Evolutionary conservation across 768 basidiomycete genomes (phyloP).

Genomic region (Pholiota conissans): DNA sequence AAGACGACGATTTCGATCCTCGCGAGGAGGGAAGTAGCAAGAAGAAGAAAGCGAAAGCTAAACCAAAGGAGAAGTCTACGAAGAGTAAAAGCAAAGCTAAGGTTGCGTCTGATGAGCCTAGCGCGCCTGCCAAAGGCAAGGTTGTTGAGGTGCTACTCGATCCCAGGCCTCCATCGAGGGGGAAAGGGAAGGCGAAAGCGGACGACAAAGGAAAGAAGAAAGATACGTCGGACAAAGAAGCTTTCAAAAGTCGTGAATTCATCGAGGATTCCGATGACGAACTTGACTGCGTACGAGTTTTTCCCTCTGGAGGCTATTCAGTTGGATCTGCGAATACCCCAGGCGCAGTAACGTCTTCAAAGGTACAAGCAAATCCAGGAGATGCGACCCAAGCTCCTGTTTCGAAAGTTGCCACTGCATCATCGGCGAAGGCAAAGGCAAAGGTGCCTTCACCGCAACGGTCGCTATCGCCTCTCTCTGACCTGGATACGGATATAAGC

Average conservation of each 20-base stretch:
- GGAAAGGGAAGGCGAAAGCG: constrained; percentile 22
- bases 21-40: constrained; percentile 14
- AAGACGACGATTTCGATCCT: constrained; percentile 24
- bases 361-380: not conserved
- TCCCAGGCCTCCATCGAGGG: constrained; percentile 13
- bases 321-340: not conserved
- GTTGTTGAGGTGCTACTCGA: constrained; percentile 26
- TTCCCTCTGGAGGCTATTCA: not conserved
- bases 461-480: not conserved
- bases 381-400: not conserved
- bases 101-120: not conserved
- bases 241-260: constrained; percentile 45
- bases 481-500: constrained; percentile 6
- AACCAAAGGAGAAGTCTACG: constrained; percentile 18
- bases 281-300: constrained; percentile 12
- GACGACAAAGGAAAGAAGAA: constrained; percentile 32
- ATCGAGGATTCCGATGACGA: constrained; percentile 34
- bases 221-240: constrained; percentile 28
- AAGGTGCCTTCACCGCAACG: not conserved
- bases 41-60: constrained; percentile 16
- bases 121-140: not conserved
- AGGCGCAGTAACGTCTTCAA: not conserved
- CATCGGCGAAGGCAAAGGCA: not conserved
- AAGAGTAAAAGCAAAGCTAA: constrained; percentile 18
- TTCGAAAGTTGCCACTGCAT: not conserved